Conservation (phyloP, 257 asterid species). For the Scutellaria galericulata region DNA sequence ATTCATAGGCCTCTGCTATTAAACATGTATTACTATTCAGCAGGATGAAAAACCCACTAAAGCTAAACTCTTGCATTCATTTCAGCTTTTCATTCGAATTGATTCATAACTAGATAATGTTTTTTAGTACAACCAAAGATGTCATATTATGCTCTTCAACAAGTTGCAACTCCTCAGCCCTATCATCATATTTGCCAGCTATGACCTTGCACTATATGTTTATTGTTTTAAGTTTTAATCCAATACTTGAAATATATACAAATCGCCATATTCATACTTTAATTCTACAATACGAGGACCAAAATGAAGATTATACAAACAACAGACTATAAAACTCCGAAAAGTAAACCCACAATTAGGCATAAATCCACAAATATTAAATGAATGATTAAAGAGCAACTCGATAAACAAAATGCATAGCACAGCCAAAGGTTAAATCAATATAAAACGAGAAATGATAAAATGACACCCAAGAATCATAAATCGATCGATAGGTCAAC, state of each 20-base stretch:
- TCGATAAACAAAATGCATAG: neutral
- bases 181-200: neutral
- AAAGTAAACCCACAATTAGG: neutral
- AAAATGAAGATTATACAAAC: slow-evolving; percentile 12
- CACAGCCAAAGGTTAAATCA: neutral
- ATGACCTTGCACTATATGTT: neutral
- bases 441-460: neutral
- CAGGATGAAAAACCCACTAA: neutral
- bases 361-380: neutral
- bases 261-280: neutral
- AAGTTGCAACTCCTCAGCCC: neutral
- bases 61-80: slow-evolving; percentile 8
- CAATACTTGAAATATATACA: neutral
- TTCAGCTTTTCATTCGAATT: neutral
- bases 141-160: neutral
- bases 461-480: neutral
- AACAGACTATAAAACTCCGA: neutral
- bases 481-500: neutral
- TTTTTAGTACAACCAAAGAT: neutral
- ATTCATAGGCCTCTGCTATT: slow-evolving; percentile 14
- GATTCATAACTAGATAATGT: neutral
- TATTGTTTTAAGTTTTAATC: neutral
- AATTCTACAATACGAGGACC: neutral
- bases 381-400: neutral
- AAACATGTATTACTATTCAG: neutral